Percentiles rank a stretch among this genome's conserved stretches.
Conservation (phyloP, 1,284 basidiomycete species). For the Chalciporus sp. region DNA sequence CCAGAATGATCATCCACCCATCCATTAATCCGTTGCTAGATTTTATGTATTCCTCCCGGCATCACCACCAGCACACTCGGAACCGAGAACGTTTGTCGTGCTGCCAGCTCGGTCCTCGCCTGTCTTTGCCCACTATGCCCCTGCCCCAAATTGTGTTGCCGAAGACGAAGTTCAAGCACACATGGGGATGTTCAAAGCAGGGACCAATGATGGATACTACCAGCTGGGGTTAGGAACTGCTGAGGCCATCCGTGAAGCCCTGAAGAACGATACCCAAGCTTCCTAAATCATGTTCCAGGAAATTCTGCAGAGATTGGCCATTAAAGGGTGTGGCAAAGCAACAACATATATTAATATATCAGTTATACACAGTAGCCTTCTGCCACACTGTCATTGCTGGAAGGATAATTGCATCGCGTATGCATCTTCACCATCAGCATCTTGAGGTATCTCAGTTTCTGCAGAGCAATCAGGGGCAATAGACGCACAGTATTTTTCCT, state of each 20-base stretch:
- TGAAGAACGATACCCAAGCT: constrained; percentile 25
- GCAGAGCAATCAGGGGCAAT: constrained; percentile 4
- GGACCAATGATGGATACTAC: constrained; percentile 90
- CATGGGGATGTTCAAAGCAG: constrained; percentile 84
- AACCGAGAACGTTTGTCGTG: constrained; percentile 74
- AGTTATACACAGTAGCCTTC: constrained; percentile 4
- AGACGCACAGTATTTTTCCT: constrained; percentile 84
- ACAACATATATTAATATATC: constrained; percentile 4
- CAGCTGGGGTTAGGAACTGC: constrained; percentile 75
- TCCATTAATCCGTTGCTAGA: constrained; percentile 42
- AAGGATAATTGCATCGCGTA: constrained; percentile 83
- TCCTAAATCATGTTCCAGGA: not conserved
- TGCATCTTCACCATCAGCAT: constrained; percentile 92
- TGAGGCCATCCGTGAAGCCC: constrained; percentile 58
- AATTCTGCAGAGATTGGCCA: constrained; percentile 1
- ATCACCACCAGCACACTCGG: constrained; percentile 50
- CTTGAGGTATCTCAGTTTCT: constrained; percentile 41
- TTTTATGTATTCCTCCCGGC: constrained; percentile 79
- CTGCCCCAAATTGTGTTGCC: constrained; percentile 67
- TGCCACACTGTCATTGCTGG: constrained; percentile 34
- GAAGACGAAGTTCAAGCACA: constrained; percentile 87
- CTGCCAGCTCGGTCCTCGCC: constrained; percentile 62
- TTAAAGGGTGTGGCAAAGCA: constrained; percentile 6
- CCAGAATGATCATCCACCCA: not conserved
- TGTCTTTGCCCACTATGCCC: constrained; percentile 57